Evolutionary conservation across 2,329 filamentous ascomycete genomes (phyloP).

Genomic region (Fusarium tjaetaba): DNA sequence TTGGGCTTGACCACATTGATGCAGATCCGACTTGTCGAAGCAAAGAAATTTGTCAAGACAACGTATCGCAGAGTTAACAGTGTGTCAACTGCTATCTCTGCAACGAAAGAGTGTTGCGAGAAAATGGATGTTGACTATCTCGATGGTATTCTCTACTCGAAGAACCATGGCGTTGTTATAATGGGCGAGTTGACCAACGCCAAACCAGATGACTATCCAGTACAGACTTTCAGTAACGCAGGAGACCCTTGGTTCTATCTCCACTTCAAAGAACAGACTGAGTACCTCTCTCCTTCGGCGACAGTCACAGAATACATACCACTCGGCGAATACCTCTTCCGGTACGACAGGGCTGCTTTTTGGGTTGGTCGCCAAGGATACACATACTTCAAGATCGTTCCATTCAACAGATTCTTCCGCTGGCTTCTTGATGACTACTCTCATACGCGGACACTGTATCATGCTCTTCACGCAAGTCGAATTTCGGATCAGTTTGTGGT

Average conservation of each 20-base stretch:
- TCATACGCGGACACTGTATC: conserved; percentile 70
- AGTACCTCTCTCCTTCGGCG: background rate
- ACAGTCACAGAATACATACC: conserved; percentile 38
- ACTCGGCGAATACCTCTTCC: conserved; percentile 63
- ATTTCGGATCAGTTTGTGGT: conserved; percentile 66
- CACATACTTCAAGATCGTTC: conserved; percentile 57
- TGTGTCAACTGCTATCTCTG: conserved; percentile 55
- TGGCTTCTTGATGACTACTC: conserved; percentile 69
- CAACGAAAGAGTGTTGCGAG: conserved; percentile 45
- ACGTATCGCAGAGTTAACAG: conserved; percentile 60
- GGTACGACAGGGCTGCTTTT: conserved; percentile 72
- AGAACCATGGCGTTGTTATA: conserved; percentile 61
- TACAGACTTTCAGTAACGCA: conserved; percentile 59
- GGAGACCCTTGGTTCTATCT: conserved; percentile 74
- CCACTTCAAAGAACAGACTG: conserved; percentile 58
- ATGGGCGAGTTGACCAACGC: conserved; percentile 56
- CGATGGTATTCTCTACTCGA: conserved; percentile 67
- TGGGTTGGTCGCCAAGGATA: conserved; percentile 71
- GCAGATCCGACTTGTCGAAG: conserved; percentile 65
- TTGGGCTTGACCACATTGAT: conserved; percentile 69
- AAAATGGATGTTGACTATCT: conserved; percentile 60
- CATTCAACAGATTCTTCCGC: conserved; percentile 68
- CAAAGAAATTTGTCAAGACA: conserved; percentile 64
- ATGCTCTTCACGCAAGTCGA: conserved; percentile 68
- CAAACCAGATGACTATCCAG: background rate